These are phyloP conservation scores for Samsoniella hepiali DNA, from an alignment of 2,329 filamentous ascomycete species.

Conservation along the genomic window DNA sequence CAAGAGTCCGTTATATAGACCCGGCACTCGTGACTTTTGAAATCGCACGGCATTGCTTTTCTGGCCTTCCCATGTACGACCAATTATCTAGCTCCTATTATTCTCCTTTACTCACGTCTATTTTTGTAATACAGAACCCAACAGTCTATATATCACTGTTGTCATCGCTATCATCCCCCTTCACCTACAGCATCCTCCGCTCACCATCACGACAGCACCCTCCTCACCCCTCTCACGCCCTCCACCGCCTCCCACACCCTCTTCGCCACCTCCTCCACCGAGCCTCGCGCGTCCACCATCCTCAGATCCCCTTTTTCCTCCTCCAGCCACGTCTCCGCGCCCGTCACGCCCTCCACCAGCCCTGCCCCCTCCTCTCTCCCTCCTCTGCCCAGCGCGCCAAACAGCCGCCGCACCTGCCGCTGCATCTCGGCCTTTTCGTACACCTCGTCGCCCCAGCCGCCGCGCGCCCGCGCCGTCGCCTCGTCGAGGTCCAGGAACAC, in stretches of 20 bases:
- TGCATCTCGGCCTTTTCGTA: constrained; percentile 89
- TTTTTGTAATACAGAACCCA: no score
- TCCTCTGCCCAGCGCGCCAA: constrained; percentile 55
- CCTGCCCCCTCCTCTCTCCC: constrained; percentile 36
- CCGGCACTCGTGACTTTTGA: not conserved
- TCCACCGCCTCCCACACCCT: constrained; percentile 54
- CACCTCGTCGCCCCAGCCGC: constrained; percentile 84
- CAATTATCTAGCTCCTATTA: not conserved
- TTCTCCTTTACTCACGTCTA: not conserved
- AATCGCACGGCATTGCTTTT: not conserved
- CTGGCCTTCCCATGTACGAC: not conserved
- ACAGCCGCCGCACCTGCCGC: constrained; percentile 70
- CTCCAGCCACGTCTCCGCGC: constrained; percentile 33
- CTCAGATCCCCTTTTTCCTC: constrained; percentile 53
- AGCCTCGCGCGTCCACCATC: constrained; percentile 52
- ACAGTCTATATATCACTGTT: not conserved
- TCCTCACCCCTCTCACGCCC: constrained; percentile 44
- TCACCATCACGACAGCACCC: constrained; percentile 35
- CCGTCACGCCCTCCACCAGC: constrained; percentile 23
- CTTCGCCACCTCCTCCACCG: constrained; percentile 54
- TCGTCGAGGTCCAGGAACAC: constrained; percentile 82
- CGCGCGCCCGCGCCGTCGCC: constrained; percentile 66
- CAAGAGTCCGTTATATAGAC: not conserved
- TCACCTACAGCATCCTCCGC: no score
- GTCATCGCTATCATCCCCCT: not conserved